Evolutionary conservation across 2,329 filamentous ascomycete genomes (phyloP).

Genomic region (Exophiala bonariae): DNA sequence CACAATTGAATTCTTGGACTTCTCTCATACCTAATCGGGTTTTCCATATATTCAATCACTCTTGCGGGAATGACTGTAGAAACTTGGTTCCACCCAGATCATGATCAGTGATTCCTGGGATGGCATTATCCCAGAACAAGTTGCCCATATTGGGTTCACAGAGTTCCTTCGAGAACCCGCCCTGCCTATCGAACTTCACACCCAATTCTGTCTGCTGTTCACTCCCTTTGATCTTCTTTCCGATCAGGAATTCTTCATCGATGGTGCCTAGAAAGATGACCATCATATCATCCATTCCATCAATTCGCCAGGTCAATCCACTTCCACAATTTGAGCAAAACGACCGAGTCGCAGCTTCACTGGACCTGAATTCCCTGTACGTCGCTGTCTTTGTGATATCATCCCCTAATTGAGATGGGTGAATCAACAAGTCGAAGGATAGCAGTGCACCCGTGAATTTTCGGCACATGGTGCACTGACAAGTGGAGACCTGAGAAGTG

Average conservation of each 20-base stretch:
- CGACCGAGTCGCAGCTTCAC: constrained; percentile 7
- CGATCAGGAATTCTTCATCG: constrained; percentile 20
- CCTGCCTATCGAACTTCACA: constrained; percentile 13
- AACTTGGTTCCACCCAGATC: constrained; percentile 15
- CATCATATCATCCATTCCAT: constrained; percentile 16
- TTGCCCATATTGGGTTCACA: constrained; percentile 11
- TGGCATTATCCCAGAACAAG: constrained; percentile 22
- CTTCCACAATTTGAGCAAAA: constrained; percentile 23
- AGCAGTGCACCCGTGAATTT: constrained; percentile 19
- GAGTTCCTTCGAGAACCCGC: constrained; percentile 12
- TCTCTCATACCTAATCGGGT: background rate
- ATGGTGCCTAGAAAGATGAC: constrained; percentile 17
- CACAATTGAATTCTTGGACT: too few relatives aligned
- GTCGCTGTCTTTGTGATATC: constrained; percentile 16
- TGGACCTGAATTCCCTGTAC: constrained; percentile 18
- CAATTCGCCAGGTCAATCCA: constrained; percentile 16
- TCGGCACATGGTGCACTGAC: constrained; percentile 21
- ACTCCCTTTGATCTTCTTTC: constrained; percentile 16
- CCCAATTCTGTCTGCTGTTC: constrained; percentile 18
- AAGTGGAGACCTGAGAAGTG: constrained; percentile 5
- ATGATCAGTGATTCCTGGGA: constrained; percentile 21
- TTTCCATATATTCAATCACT: too few relatives aligned
- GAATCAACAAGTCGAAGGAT: constrained; percentile 16
- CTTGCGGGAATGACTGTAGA: background rate
- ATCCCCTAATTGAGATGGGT: constrained; percentile 16